Evolutionary conservation across 2,329 filamentous ascomycete genomes (phyloP), one percentile per base, ranked within the genome.

Genomic region (Seiridium unicorne): DNA sequence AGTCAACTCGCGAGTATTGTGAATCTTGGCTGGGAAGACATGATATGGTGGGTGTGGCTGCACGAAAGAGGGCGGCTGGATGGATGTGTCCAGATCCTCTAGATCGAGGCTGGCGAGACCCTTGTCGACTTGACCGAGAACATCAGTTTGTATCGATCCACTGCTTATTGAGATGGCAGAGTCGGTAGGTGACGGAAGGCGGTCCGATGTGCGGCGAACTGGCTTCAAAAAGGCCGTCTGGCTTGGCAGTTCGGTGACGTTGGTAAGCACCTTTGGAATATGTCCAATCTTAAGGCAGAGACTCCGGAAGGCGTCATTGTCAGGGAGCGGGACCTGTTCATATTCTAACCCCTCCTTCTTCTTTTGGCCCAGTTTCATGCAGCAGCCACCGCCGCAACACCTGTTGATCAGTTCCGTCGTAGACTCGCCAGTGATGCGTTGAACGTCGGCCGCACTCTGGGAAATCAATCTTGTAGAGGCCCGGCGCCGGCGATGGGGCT

Each of bases 21-120:
- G 89, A 51, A 99, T 85, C 64, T 88, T 92, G n/a, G 94, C 93
- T 1, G 93, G 90, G 76, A 91, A 96, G 62, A 98, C 93, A 65
- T 94, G 84, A 76, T 96, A 95, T 0, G 95, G 95, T 60, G 92
- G 92, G 73, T 99, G 95, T 34, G 95, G 95, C 73, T 97, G 92
- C 58, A 99, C 93, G 70, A 93, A 99, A 61, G 82, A 83, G 5
- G 95, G 95, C 18, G 95, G 94, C 71, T 94, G 89, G 61, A 87
- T 81, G 8, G 77, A 72, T 3, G 86, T 88, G 67, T 89, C 81
- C 60, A 86, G 72, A 44, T 77, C 70, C 48, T 80, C 76, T 10
- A 80, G 69, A 40, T 66, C 66, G 7, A 75, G 70, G 38, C 70
- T 70, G 58, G 68, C 64, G 31, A 68, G 60, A n/a, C 44, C 58